Evolutionary conservation across 805 yeast species (phyloP), one percentile per base, ranked within the genome.

Genomic region (Starmerella davenportii): DNA sequence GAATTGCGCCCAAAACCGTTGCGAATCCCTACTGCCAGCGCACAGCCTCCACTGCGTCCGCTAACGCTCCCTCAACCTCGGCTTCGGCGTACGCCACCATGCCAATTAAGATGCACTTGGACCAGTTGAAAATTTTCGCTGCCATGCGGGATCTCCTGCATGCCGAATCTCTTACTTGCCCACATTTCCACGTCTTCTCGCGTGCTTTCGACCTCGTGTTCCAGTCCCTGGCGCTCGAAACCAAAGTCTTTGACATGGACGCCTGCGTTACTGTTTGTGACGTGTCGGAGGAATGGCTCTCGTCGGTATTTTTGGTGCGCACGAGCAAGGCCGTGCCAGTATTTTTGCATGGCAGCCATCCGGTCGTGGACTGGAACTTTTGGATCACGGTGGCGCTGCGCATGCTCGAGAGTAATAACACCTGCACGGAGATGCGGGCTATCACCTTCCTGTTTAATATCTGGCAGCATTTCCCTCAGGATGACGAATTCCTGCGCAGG

Each of bases 361-460:
- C 45, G 3, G 55, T 51, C 7, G 56, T 79, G 19, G 70, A 77
- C 58, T 81, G 93, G 90, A 60, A 62, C 37, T 80, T 82, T 51
- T 81, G 93, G 93, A 54, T 76, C 5, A 62, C 65, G 38, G 74
- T 78, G 14, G 55, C 63, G 13, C 58, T 68, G 42, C 61, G 70
- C 40, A 68, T 80, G 74, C 54, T 80, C n/a, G 51, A 61, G 5
- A 70, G 81, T 5, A 72, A 70, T 34, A 79, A 70, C 53, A 63
- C 72, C 46, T 74, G 71, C 45, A 66, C 69, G 18, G 72, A 78
- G 43, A 59, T 77, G 17, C 69, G 79, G 43, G 71, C 73, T 13
- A 53, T 81, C 29, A 70, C 84, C 4, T 66, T 74, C 40, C 53
- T 81, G 38, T 80, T 73, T 59, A 77, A 79, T 53, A 55, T 75